Base-by-base conservation (phyloP, 768 basidiomycete species). In the Rhodotorula toruloides region DNA sequence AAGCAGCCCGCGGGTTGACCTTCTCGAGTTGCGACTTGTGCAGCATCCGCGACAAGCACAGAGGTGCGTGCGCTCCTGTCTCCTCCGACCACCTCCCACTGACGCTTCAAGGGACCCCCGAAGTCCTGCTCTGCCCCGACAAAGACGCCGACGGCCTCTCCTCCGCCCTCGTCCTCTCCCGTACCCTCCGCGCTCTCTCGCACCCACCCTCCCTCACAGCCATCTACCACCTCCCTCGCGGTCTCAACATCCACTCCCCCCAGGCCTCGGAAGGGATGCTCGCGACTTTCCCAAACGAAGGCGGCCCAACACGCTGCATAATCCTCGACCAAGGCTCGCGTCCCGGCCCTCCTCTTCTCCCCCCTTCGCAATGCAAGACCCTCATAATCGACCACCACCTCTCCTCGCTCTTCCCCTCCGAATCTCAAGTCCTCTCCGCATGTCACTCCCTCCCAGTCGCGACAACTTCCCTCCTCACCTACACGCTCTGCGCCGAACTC, bases 361-460 rank as follows among this genome's bases (percentile, higher is more conserved):
- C 74, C 21, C 47, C 60, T 36, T 36, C 68, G 49, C 31, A 61
- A 42, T 31, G 57, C 44, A n/a, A 52, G 40, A 74, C 72, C 27
- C 77, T 83, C 37, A 74, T 83, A 43, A 73, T 83, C n/a, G 82
- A 83, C 73, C 82, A 83, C 72, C 82, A 83, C 72, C 76, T 78
- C 72, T 80, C 78, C 25, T 74, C 75, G 27, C 76, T 78, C 64
- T 82, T 79, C 67, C 81, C 81, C 1, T 75, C 76, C 2, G 75
- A 72, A 32, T 73, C 79, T 5, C 29, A 66, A 19, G 79, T 81
- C 54, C 65, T 82, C 13, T 79, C 79, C 0, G 81, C 82, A 0
- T 81, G 80, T 56, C 73, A 76, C 29, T 75, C 78, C 19, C 63
- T 73, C 27, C 82, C 82, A 0, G 78, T 83, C 40, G 79, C 80